Conservation (phyloP, 768 basidiomycete species). For the Russula virescens region DNA sequence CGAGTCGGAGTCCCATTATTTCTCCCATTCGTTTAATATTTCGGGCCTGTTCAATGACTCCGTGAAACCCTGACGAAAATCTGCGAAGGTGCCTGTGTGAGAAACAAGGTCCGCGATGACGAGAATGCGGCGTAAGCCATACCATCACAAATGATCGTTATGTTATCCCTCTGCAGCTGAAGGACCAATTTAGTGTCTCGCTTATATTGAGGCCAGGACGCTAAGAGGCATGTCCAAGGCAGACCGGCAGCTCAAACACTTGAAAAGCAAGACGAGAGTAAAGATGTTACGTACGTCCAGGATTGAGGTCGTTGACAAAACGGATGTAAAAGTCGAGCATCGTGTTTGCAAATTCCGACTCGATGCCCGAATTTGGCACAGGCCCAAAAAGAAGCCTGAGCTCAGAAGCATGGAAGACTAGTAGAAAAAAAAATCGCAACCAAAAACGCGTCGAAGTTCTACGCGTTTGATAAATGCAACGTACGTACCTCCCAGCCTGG, state of each 20-base stretch:
- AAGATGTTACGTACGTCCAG: conserved; percentile 39
- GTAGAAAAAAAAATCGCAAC: neutral
- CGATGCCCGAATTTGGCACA: conserved; percentile 35
- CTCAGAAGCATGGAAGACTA: conserved; percentile 49
- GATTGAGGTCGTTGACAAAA: conserved; percentile 51
- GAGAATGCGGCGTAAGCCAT: conserved; percentile 11
- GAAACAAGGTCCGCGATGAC: neutral
- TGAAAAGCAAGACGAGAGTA: no score
- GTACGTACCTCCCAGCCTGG: conserved; percentile 42
- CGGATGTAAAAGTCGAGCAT: conserved; percentile 51
- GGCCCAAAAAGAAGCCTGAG: conserved; percentile 45
- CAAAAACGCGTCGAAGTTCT: neutral
- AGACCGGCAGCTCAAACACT: neutral
- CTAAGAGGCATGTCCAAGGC: conserved; percentile 28
- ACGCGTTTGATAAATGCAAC: neutral
- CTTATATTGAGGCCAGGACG: conserved; percentile 43
- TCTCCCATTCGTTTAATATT: conserved; percentile 13
- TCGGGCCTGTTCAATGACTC: conserved; percentile 10
- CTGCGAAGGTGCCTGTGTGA: neutral
- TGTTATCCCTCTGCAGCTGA: conserved; percentile 47
- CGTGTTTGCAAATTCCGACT: conserved; percentile 42
- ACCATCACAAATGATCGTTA: conserved; percentile 53
- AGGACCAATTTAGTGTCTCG: conserved; percentile 35
- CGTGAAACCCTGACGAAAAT: conserved; percentile 11
- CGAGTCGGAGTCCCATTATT: neutral